Evolutionary conservation across 2,329 filamentous ascomycete species (phyloP).

Genomic region (Clarireedia homoeocarpa): DNA sequence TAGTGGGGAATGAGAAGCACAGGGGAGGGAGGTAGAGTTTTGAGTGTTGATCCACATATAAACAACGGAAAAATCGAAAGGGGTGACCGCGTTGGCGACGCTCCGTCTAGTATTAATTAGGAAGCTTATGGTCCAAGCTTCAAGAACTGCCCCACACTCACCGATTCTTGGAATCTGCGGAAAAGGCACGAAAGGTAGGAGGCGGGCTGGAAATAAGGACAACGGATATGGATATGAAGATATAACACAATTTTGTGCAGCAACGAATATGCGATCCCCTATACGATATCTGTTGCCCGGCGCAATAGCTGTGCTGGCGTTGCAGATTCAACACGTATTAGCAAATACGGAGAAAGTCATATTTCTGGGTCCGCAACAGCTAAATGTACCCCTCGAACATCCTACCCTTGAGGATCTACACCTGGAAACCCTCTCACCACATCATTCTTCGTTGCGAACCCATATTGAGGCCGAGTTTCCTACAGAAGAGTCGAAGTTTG

Average conservation of each 20-base stretch:
- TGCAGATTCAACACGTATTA: conserved; percentile 23
- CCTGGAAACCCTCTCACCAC: conserved; percentile 57
- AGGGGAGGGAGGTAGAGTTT: conserved; percentile 7
- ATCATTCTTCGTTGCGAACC: conserved; percentile 48
- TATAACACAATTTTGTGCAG: too few species aligned
- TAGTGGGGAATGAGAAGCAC: conserved; percentile 18
- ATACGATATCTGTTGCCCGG: neutral
- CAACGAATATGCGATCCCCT: neutral
- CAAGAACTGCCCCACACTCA: neutral
- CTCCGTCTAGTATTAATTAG: neutral
- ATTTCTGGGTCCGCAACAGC: conserved; percentile 63
- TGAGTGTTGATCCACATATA: neutral
- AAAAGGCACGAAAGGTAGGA: neutral
- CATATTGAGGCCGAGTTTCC: conserved; percentile 63
- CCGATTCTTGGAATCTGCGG: neutral
- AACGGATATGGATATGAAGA: too few species aligned
- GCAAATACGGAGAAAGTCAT: conserved; percentile 91
- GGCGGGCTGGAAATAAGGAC: neutral
- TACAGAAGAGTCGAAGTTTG: conserved; percentile 40
- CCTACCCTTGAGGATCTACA: conserved; percentile 52
- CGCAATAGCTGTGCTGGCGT: conserved; percentile 14
- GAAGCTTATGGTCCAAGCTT: conserved; percentile 4
- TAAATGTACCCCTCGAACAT: conserved; percentile 46
- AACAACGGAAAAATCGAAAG: conserved; percentile 8
- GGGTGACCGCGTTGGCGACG: conserved; percentile 4